phyloP scores from a whole-genome alignment of 169 alveolate species.

The Eimeria acervulina region DNA sequence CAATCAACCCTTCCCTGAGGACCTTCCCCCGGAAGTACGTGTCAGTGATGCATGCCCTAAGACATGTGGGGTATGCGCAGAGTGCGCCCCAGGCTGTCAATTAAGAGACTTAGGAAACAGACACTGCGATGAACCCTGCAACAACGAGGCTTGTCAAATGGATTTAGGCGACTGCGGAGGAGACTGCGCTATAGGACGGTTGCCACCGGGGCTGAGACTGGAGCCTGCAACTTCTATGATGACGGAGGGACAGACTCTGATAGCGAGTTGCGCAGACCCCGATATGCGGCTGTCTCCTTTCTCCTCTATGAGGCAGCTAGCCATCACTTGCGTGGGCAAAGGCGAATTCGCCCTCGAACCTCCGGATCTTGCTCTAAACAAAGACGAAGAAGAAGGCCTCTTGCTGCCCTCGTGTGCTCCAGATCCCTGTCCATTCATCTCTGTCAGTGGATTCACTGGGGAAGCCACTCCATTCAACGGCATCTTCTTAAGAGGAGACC shows the following conservation, averaged over 20 bases:
- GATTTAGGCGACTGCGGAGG: constrained; percentile 89
- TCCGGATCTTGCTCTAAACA: constrained; percentile 10
- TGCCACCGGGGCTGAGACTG: constrained; percentile 63
- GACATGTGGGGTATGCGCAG: constrained; percentile 87
- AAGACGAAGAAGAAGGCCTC: constrained; percentile 69
- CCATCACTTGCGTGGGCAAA: constrained; percentile 74
- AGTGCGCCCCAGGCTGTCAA: constrained; percentile 89
- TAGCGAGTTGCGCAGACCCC: constrained; percentile 78
- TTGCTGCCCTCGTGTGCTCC: constrained; percentile 76
- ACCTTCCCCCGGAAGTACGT: constrained; percentile 87
- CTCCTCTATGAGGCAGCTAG: constrained; percentile 78
- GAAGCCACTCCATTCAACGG: constrained; percentile 65
- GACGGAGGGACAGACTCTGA: constrained; percentile 73
- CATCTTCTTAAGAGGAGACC: constrained; percentile 70
- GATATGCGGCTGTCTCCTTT: constrained; percentile 68
- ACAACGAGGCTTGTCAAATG: constrained; percentile 85
- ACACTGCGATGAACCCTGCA: constrained; percentile 87
- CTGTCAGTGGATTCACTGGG: constrained; percentile 76
- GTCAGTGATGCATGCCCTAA: constrained; percentile 87
- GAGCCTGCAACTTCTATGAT: constrained; percentile 81
- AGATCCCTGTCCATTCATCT: constrained; percentile 80
- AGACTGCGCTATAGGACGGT: constrained; percentile 76
- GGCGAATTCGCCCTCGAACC: constrained; percentile 50
- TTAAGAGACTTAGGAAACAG: constrained; percentile 88
- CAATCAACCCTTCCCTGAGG: constrained; percentile 85